Percentiles rank a stretch among this genome's conserved stretches.
These are phyloP conservation scores for Leccinum imitatum DNA, from an alignment of 768 basidiomycete species.

Conservation along the genomic window DNA sequence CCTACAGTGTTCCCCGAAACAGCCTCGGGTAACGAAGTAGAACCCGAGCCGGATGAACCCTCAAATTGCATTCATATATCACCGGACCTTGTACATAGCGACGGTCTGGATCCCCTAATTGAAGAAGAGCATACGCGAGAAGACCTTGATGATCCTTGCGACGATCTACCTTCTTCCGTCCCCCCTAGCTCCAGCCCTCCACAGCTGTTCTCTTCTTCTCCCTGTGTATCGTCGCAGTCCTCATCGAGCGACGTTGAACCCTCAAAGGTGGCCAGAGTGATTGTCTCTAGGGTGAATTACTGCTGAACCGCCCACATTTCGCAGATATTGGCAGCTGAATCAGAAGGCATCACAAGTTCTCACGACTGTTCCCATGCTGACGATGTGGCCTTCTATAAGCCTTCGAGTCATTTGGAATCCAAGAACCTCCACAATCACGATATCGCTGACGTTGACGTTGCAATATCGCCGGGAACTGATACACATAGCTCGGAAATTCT, in stretches of 20 bases:
- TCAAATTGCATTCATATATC: not conserved
- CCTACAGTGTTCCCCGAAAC: not conserved
- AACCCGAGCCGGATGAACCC: not conserved
- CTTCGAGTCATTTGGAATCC: not conserved
- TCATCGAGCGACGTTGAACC: slow-evolving; percentile 14
- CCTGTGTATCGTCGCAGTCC: slow-evolving; percentile 36
- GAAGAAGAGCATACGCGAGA: slow-evolving; percentile 9
- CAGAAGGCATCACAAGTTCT: not conserved
- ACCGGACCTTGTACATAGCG: not conserved
- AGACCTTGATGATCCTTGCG: slow-evolving; percentile 5
- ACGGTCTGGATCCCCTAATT: not conserved
- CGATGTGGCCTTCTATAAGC: not conserved
- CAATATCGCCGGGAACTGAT: not conserved
- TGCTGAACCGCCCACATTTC: not conserved
- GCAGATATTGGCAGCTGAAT: slow-evolving; percentile 7
- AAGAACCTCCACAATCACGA: not conserved
- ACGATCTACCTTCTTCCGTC: slow-evolving; percentile 20
- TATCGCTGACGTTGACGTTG: not conserved
- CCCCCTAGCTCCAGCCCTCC: slow-evolving; percentile 51
- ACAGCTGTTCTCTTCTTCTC: slow-evolving; percentile 43
- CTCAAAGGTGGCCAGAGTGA: slow-evolving; percentile 18
- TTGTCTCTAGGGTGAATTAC: not conserved
- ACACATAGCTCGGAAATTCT: not conserved
- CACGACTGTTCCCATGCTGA: not conserved
- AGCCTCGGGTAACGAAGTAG: not conserved